Evolutionary conservation across 2,329 filamentous ascomycete genomes (phyloP), one percentile per base, ranked within the genome.

Genomic region (Colletotrichum incanum): DNA sequence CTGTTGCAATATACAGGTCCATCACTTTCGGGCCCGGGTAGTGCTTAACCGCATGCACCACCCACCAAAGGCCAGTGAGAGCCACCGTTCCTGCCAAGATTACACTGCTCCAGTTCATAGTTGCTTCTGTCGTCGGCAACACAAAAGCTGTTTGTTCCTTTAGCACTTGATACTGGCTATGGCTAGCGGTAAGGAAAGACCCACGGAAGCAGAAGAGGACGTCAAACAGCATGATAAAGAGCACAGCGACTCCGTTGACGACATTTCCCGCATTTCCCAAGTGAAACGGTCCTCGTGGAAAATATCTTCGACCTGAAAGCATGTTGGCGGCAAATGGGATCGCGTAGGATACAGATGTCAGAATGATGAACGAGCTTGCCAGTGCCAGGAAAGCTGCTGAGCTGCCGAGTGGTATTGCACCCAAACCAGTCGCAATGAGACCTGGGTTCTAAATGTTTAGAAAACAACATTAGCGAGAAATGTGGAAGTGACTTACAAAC

Each of bases 171-270:
- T 26, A 1, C 26, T 20, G 2, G 23, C n/a, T 16, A 45, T 8
- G 11, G 6, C 1, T 34, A 28, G 8, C 26, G 28, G 37, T 4
- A 56, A 3, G 31, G 28, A 16, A 26, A 31, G 26, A 81, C 85
- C 82, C 76, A 87, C 85, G 89, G 81, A 91, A 91, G 76, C 88
- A 90, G 79, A 88, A 91, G 70, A 91, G 86, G n/a, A 89, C 81
- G 65, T 88, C 83, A 74, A 90, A 91, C 26, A 89, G 80, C 1
- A 84, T 76, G 66, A 91, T 90, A 65, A 90, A 86, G 50, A 86
- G 75, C 20, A 88, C 86, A 8, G 87, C 82, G 5, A 86, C 73
- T 14, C 79, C 67, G 74, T 91, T 91, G 75, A 91, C 76, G 2
- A 80, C 72, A 50, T 81, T 86, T 1, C 89, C 89, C n/a, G 84